Evolutionary conservation across 306 rosid genomes (phyloP).

Genomic region (Inga leiocalycina): DNA sequence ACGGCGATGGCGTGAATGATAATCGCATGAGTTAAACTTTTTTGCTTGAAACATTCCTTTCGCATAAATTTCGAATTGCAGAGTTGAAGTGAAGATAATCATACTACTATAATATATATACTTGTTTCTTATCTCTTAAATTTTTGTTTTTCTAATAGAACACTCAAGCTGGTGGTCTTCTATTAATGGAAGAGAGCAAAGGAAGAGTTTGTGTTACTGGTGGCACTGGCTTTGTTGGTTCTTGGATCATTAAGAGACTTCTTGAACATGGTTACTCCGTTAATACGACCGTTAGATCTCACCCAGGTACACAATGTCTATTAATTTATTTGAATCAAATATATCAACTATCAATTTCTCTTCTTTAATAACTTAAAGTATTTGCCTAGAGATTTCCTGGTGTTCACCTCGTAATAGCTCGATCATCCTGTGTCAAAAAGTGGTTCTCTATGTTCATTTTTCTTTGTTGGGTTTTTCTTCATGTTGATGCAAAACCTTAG

Average conservation of each 20-base stretch:
- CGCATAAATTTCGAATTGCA: not conserved
- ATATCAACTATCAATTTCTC: not conserved
- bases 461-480: not conserved
- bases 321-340: not conserved
- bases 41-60: not conserved
- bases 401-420: not conserved
- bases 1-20: not conserved
- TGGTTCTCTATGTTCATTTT: not conserved
- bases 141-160: not conserved
- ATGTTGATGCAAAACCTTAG: not conserved
- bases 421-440: not conserved
- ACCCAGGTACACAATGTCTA: slow-evolving; percentile 33
- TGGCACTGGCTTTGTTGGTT: slow-evolving; percentile 56
- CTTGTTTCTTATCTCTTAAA: not conserved
- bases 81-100: not conserved
- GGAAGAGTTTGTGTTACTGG: slow-evolving; percentile 58
- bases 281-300: slow-evolving; percentile 50
- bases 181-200: slow-evolving; percentile 37
- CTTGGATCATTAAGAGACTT: slow-evolving; percentile 55
- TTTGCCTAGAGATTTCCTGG: not conserved
- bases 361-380: not conserved
- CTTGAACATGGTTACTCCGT: slow-evolving; percentile 57
- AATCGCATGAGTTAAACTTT: not conserved
- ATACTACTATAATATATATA: not conserved
- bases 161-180: not conserved